Percentiles rank a stretch among this genome's conserved stretches.
These are phyloP conservation scores for Echeveria elegans DNA, from an alignment of 164 flowering plant species.

Conservation along the genomic window DNA sequence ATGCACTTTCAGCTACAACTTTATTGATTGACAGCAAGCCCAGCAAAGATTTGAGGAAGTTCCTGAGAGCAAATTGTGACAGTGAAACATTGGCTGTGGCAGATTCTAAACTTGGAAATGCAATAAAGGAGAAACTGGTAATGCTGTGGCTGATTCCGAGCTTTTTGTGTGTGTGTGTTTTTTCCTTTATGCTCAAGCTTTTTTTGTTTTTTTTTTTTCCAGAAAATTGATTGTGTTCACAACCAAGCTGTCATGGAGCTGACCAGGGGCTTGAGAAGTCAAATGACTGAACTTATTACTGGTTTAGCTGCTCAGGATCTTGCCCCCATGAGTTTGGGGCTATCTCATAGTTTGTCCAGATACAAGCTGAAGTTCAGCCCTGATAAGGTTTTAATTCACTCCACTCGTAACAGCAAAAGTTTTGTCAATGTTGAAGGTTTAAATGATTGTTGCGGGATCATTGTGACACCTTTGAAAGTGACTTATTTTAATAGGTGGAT, in stretches of 20 bases:
- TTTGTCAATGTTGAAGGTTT: not conserved
- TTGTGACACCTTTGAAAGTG: not conserved
- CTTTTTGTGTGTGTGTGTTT: not conserved
- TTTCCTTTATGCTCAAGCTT: too few relatives aligned
- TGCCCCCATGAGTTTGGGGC: conserved; percentile 27
- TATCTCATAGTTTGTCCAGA: conserved; percentile 83
- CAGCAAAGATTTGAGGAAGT: conserved; percentile 53
- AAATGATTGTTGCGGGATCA: too few relatives aligned
- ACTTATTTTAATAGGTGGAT: not conserved
- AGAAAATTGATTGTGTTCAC: conserved; percentile 77
- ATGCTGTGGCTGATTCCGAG: not conserved
- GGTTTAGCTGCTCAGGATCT: conserved; percentile 81
- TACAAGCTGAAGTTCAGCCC: conserved; percentile 94
- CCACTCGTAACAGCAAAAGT: not conserved
- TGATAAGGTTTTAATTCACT: conserved; percentile 51
- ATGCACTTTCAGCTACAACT: conserved; percentile 50
- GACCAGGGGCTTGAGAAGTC: conserved; percentile 73
- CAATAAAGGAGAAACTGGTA: not conserved
- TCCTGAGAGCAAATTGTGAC: conserved; percentile 68
- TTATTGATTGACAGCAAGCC: not conserved
- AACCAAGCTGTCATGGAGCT: conserved; percentile 86
- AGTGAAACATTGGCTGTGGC: conserved; percentile 78
- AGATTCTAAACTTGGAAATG: conserved; percentile 42
- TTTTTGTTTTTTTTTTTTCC: conserved; percentile 4
- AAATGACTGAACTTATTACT: conserved; percentile 26